Conservation (phyloP, 1,284 basidiomycete species). For the Boletus coffeatus region DNA sequence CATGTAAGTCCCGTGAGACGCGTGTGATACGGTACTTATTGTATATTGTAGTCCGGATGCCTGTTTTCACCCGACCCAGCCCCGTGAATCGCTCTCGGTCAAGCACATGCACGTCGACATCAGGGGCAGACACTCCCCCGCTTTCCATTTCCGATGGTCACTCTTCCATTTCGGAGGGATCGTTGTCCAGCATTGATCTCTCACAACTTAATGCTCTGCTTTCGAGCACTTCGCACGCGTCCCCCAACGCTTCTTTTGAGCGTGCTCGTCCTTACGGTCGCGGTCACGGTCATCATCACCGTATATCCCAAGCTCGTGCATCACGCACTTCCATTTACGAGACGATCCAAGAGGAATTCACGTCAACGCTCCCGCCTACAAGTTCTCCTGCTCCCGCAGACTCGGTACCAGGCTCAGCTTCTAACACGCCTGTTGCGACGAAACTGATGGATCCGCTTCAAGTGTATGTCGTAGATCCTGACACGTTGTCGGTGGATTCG, state of each 20-base stretch:
- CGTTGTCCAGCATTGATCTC: conserved; percentile 71
- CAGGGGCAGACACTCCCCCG: conserved; percentile 66
- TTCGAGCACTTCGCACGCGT: conserved; percentile 36
- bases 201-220: conserved; percentile 52
- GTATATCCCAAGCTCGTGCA: conserved; percentile 55
- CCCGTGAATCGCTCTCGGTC: conserved; percentile 54
- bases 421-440: conserved; percentile 22
- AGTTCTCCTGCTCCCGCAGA: conserved; percentile 6
- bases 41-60: conserved; percentile 35
- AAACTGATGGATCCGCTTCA: conserved; percentile 32
- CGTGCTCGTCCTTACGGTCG: conserved; percentile 45
- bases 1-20: conserved; percentile 39
- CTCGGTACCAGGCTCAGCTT: conserved; percentile 3
- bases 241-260: conserved; percentile 33
- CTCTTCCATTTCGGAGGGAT: conserved; percentile 59
- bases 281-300: conserved; percentile 68
- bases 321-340: conserved; percentile 70
- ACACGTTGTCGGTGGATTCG: conserved; percentile 44
- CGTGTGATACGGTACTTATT: conserved; percentile 2
- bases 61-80: conserved; percentile 56
- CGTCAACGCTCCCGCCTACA: conserved; percentile 36
- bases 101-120: conserved; percentile 53
- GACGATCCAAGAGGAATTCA: conserved; percentile 68
- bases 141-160: conserved; percentile 59
- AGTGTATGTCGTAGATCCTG: conserved; percentile 54